Percentiles rank a stretch among this genome's conserved stretches.
These are phyloP conservation scores for Colletotrichum kahawae DNA, from an alignment of 2,329 filamentous ascomycete genomes.

Conservation along the genomic window DNA sequence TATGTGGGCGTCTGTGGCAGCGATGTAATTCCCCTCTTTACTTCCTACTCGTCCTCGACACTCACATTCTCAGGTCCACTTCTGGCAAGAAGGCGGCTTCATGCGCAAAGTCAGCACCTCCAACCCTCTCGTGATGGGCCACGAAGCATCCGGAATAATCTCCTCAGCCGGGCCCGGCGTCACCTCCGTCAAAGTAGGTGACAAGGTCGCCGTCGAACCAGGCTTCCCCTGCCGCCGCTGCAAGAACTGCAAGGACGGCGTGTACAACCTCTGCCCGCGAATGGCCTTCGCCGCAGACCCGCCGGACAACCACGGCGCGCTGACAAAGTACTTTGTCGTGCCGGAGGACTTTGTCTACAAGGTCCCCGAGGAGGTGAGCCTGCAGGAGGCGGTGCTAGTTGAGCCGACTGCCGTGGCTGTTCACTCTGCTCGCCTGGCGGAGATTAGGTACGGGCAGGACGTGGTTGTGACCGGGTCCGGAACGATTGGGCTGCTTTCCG, in stretches of 20 bases:
- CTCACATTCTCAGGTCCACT: background rate
- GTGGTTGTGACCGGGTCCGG: slow-evolving; percentile 2
- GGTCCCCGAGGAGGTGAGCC: slow-evolving; percentile 63
- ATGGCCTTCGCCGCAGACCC: slow-evolving; percentile 87
- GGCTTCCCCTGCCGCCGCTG: slow-evolving; percentile 80
- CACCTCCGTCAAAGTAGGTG: slow-evolving; percentile 64
- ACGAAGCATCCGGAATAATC: slow-evolving; percentile 66
- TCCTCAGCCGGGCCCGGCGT: slow-evolving; percentile 66
- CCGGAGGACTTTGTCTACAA: slow-evolving; percentile 86
- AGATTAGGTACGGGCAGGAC: background rate
- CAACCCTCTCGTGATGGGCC: slow-evolving; percentile 51
- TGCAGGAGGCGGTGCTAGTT: slow-evolving; percentile 20
- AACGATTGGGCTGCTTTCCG: slow-evolving; percentile 11
- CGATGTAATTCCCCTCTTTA: slow-evolving; percentile 20
- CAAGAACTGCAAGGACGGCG: slow-evolving; percentile 72
- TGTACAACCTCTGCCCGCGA: slow-evolving; percentile 80
- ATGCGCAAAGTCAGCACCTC: background rate
- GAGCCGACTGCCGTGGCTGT: slow-evolving; percentile 11
- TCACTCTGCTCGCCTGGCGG: background rate
- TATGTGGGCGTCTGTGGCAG: slow-evolving; percentile 33
- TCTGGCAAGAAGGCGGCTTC: slow-evolving; percentile 24
- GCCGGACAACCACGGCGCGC: slow-evolving; percentile 76
- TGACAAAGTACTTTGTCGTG: slow-evolving; percentile 77
- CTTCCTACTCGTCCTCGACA: background rate
- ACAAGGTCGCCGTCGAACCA: slow-evolving; percentile 82